Percentiles rank a stretch among this genome's conserved stretches.
These are phyloP conservation scores for Lasiosphaeria hispida DNA, from an alignment of 495 filamentous ascomycete genomes.

Conservation along the genomic window DNA sequence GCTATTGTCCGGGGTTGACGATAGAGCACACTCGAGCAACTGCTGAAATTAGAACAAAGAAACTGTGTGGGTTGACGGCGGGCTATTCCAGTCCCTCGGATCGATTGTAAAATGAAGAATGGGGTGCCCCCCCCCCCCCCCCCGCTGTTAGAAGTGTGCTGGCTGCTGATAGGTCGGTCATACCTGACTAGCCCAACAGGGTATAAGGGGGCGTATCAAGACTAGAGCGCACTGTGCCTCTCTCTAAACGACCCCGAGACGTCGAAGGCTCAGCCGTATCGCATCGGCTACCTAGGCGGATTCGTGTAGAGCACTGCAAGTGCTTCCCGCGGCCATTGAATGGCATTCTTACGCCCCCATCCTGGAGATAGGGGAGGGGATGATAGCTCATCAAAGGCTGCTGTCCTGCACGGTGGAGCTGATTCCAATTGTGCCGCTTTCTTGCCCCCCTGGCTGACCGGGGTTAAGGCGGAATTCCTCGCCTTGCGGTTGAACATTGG, in stretches of 20 bases:
- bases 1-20: conserved; percentile 17
- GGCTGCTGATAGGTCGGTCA: conserved; percentile 10
- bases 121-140: conserved; percentile 9
- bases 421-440: conserved; percentile 22
- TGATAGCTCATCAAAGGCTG: conserved; percentile 12
- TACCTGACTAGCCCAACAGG: conserved; percentile 6
- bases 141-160: conserved; percentile 19
- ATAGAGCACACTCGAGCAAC: not conserved
- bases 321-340: not conserved
- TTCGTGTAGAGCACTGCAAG: not conserved
- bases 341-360: not conserved
- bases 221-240: not conserved
- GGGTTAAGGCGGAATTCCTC: conserved; percentile 18
- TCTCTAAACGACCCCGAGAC: no score
- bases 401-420: conserved; percentile 12
- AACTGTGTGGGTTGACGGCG: not conserved
- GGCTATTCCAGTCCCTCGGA: conserved; percentile 32
- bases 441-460: conserved; percentile 21
- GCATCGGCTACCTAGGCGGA: not conserved
- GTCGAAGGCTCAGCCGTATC: no score
- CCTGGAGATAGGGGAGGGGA: not conserved
- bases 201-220: not conserved
- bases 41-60: conserved; percentile 23
- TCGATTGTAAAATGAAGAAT: conserved; percentile 27
- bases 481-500: conserved; percentile 25